Base-by-base conservation (phyloP, 2,329 filamentous ascomycete genomes). In the Hawksworthiomyces lignivorus region DNA sequence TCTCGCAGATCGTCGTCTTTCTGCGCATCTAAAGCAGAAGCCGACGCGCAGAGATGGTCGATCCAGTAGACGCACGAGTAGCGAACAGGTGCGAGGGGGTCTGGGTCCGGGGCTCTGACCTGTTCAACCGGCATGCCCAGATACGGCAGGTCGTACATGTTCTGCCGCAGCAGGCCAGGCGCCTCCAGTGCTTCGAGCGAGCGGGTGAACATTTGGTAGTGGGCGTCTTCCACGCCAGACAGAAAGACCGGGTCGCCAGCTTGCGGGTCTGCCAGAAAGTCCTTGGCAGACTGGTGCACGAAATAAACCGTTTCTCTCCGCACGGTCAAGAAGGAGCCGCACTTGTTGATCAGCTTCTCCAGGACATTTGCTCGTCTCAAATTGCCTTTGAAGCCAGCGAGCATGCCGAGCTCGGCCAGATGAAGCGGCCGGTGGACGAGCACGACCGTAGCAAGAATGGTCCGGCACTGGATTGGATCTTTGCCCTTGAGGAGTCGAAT, bases 221-320 rank as follows among this genome's bases (percentile, higher is more conserved):
- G 62, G 14, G 50, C 43, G 3, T 50, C 28, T 17, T 41, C 29
- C 4, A 37, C 26, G 2, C 60, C 56, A 20, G 14, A 35, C 5
- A 58, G 54, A 30, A 64, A 61, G 5, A 66, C 50, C 11, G n/a
- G n/a, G n/a, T 45, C 30, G 15, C 37, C n/a, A 6, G 36, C 39
- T 37, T 47, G 49, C 8, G 53, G 40, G 20, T 50, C 26, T 6
- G 44, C 22, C 2, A 72, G 43, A 46, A 56, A 66, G 15, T 70
- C 65, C 46, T 67, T 67, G 0, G 63, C 67, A 4, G 65, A 69
- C 43, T 65, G 59, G 44, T 70, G 64, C 1, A 69, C 55, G 45
- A 67, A 59, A 32, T 53, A 59, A 7, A 69, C 33, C 1, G 24
- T 46, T 2, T 29, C 43, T 1, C 61, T 36, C 28, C 51, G 52